Percentiles rank a stretch among this genome's conserved stretches.
These are phyloP conservation scores for Drechslera avenae DNA, from an alignment of 2,329 filamentous ascomycete species.

Conservation along the genomic window DNA sequence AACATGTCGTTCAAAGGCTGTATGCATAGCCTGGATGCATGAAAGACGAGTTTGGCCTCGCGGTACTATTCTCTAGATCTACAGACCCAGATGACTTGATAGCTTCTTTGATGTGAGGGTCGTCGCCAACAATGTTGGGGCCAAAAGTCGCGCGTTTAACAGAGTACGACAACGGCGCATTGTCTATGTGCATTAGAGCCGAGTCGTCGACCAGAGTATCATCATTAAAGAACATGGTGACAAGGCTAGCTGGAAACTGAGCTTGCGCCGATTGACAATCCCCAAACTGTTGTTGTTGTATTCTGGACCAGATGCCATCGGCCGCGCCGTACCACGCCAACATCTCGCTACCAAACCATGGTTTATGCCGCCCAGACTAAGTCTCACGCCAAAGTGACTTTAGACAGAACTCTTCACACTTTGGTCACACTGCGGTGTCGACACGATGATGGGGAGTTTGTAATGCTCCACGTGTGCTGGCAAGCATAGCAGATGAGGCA, in stretches of 20 bases:
- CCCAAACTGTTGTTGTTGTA: slow-evolving; percentile 12
- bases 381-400: background rate
- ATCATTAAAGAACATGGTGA: slow-evolving; percentile 1
- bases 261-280: slow-evolving; percentile 17
- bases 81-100: background rate
- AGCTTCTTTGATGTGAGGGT: slow-evolving; percentile 3
- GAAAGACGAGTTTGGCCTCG: slow-evolving; percentile 5
- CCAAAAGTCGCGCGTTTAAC: background rate
- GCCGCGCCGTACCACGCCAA: slow-evolving; percentile 40
- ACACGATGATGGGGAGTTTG: background rate
- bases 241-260: background rate
- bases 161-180: no score
- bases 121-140: background rate
- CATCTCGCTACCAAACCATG: slow-evolving; percentile 37
- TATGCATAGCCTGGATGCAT: slow-evolving; percentile 23
- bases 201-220: background rate
- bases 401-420: background rate
- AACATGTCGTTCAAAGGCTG: slow-evolving; percentile 27
- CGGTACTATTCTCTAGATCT: background rate
- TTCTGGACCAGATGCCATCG: slow-evolving; percentile 33
- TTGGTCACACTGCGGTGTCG: background rate
- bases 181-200: no score
- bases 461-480: background rate
- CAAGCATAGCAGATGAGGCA: background rate
- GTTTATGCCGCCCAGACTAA: slow-evolving; percentile 5